Base-by-base conservation (phyloP, 345 rosid species). In the Capsella bursapastoris region DNA sequence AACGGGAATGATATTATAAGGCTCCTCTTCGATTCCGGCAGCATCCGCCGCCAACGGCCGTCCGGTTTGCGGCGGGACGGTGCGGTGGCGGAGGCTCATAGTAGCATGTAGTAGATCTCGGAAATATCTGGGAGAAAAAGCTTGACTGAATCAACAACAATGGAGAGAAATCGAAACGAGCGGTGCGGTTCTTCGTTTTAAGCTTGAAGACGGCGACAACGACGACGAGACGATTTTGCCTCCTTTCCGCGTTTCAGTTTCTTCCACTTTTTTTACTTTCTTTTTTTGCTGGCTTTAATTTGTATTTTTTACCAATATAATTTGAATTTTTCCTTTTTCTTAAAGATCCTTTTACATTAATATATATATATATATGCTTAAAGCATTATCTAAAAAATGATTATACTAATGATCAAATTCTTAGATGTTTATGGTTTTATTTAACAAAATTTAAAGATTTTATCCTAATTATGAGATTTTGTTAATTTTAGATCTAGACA, bases 1-100 rank as follows among this genome's bases (percentile, higher is more conserved):
- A 28, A 94, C 86, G 7, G 97, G 98, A 53, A 94, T 91, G 9
- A 94, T 87, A 83, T 94, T 94, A 80, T 81, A 91, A 0, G 86
- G 50, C 71, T 94, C 92, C 29, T 86, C 89, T 31, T 77, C 87
- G 65, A 68, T 68, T 61, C 72, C 76, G 59, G 62, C 70, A 22
- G 79, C 63, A 1, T 53, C 70, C 64, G 77, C 73, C 59, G 73
- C 81, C 65, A 63, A 61, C 61, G 71, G 71, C 81, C 66, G 73
- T 38, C 74, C 78, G 47, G 77, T 28, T 76, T 78, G 58, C n/a
- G 66, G 22, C 32, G 77, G 52, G 68, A 65, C 64, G 68, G 74
- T 68, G 35, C 86, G 87, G 81, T 82, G 77, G 64, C 84, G 88
- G 64, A 79, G 75, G 67, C 82, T 80, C 84, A 83, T 83, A 47